Evolutionary conservation across 768 basidiomycete species (phyloP), one percentile per base, ranked within the genome.

Genomic region (Lentinula aciculospora): DNA sequence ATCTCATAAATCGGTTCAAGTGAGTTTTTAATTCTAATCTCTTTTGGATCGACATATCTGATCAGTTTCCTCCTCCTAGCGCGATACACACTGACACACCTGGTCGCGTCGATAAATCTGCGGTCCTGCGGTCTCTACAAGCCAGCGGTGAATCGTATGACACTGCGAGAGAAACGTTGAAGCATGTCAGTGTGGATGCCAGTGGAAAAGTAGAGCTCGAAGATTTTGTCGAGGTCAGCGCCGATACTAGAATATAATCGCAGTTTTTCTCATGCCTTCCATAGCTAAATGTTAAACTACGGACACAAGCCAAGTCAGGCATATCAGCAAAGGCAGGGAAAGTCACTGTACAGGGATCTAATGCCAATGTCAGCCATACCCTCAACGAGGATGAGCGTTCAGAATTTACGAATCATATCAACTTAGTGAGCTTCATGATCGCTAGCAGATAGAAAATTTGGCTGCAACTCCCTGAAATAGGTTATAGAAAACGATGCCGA

Each of bases 351-450:
- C 85, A 93, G 68, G 96, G 96, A 58, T 93, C 94, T 3, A 97
- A 92, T 64, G 89, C 92, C 53, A 97, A 95, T 72, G 92, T 93
- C 61, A 92, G 89, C 72, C 96, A 98, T 74, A 96, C 96, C 32
- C 88, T 98, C 73, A 97, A 97, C 75, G 93, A 98, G 71, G 96
- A 98, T 69, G 96, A 98, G 69, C 81, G 93, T 54, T 77, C 82
- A 21, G 94, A 96, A 68, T 98, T 98, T 74, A 98, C 96, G n/a
- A 89, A 92, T 67, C 96, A 99, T 73, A 98, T 99, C 76, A 99
- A 99, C 69, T 75, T 81, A 59, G 96, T 97, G 66, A 62, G 89
- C 70, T 53, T 4, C 13, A 2, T 25, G 13, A 21, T 62, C 29
- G 15, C 31, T 44, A 6, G 8, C 31, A 44, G 31, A 29, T 21